Base-by-base conservation (phyloP, 495 filamentous ascomycete species). In the Daldinia grandis region DNA sequence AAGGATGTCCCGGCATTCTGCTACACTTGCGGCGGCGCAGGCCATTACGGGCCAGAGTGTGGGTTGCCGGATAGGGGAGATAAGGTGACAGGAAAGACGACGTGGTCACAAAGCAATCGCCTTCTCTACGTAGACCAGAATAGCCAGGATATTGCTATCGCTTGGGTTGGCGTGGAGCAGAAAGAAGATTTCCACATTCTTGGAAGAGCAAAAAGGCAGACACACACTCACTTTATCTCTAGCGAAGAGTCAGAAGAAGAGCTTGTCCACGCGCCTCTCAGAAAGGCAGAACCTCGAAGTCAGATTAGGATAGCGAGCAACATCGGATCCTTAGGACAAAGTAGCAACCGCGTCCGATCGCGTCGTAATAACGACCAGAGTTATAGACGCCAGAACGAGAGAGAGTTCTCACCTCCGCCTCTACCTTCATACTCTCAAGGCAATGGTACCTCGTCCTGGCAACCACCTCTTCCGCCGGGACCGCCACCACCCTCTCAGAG, bases 231-330 rank as follows among this genome's bases (percentile, higher is more conserved):
- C 21, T 83, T 80, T 58, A 70, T 77, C 31, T 81, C 73, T 5
- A 79, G 78, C 44, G 82, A 82, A 9, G 81, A 83, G 12, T 81
- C 82, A 7, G 77, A 82, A 2, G 81, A 82, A 19, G 76, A 73
- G 19, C 78, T 82, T 55, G 72, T 84, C 21, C 79, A 78, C 5
- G 71, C 76, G 25, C 78, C 76, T 12, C 61, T 83, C 7, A 67
- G 71, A 44, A 75, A 65, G 47, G 64, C 49, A n/a, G 53, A 49
- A 8, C 56, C 59, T 37, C 58, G 66, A 17, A 71, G 74, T 15
- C 62, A 68, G n/a, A 83, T 80, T 38, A 71, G 53, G 9, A 78
- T 83, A 50, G 66, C 77, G 12, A 76, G 67, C 37, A 77, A 67
- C 27, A 75, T 69, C 42, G 58, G 68, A 31, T 62, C 66, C 8